These are phyloP conservation scores for Yarrowia porcina DNA, from an alignment of 805 yeast species.

Conservation along the genomic window DNA sequence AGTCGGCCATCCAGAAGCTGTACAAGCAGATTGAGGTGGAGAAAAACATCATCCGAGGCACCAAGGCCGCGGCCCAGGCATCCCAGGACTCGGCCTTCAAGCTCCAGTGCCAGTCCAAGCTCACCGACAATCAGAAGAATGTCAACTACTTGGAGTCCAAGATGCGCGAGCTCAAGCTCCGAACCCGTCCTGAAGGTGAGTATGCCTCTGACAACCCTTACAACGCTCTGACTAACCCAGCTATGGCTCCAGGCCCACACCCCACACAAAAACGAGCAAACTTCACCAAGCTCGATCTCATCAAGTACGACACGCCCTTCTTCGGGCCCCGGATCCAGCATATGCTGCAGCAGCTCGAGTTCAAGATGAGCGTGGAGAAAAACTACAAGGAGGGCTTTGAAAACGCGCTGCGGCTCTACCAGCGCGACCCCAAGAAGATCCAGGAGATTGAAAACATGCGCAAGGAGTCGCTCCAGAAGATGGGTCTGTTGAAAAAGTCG, in stretches of 20 bases:
- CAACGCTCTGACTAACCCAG: not conserved
- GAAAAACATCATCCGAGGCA: constrained; percentile 81
- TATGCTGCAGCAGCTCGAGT: constrained; percentile 92
- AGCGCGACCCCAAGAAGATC: constrained; percentile 83
- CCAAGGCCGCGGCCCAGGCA: constrained; percentile 71
- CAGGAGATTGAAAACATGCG: constrained; percentile 88
- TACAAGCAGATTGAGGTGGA: constrained; percentile 84
- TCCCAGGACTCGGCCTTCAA: constrained; percentile 80
- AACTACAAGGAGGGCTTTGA: constrained; percentile 92
- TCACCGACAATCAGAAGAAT: constrained; percentile 87
- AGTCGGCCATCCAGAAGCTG: constrained; percentile 58
- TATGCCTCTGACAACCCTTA: not conserved
- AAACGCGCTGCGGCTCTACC: constrained; percentile 82
- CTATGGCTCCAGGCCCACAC: constrained; percentile 1
- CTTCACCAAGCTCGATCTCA: constrained; percentile 53
- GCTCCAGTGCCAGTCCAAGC: constrained; percentile 84
- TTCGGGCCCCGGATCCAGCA: constrained; percentile 91
- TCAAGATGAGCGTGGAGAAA: constrained; percentile 88
- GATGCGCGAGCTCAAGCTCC: constrained; percentile 54
- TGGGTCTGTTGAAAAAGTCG: constrained; percentile 77
- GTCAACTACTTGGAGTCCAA: constrained; percentile 83
- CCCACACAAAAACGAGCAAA: constrained; percentile 31
- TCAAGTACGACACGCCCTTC: constrained; percentile 91
- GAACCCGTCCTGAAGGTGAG: constrained; percentile 27
- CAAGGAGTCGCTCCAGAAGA: constrained; percentile 77